Conservation (phyloP, 257 asterid genomes). For the Knoxia roxburghii region DNA sequence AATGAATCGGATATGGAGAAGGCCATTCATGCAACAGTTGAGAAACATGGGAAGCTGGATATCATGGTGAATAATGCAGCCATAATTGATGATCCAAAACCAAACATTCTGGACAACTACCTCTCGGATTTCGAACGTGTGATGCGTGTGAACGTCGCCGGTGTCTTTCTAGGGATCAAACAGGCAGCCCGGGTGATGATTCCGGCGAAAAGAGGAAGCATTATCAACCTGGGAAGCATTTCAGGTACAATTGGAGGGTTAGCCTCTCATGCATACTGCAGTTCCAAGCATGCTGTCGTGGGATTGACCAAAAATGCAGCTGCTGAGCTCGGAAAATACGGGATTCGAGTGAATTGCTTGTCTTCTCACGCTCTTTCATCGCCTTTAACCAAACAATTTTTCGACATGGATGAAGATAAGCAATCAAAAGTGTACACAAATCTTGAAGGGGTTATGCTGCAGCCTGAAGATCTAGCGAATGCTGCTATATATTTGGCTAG, state of each 20-base stretch:
- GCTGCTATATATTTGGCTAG: slow-evolving; percentile 29
- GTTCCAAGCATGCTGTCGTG: slow-evolving; percentile 29
- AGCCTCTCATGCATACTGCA: slow-evolving; percentile 22
- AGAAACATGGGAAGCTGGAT: slow-evolving; percentile 31
- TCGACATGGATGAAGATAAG: slow-evolving; percentile 8
- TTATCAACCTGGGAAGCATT: slow-evolving; percentile 26
- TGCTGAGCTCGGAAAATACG: slow-evolving; percentile 29
- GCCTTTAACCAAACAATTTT: background rate
- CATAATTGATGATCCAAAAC: slow-evolving; percentile 4
- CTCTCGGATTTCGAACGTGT: slow-evolving; percentile 11
- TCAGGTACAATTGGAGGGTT: slow-evolving; percentile 17
- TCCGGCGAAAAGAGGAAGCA: slow-evolving; percentile 26
- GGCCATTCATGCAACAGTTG: background rate
- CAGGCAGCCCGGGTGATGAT: slow-evolving; percentile 45
- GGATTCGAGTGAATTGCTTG: slow-evolving; percentile 34
- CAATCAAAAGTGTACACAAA: background rate
- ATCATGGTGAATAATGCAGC: slow-evolving; percentile 37
- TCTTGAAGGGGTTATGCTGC: slow-evolving; percentile 7
- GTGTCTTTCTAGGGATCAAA: slow-evolving; percentile 34
- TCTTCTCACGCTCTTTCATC: slow-evolving; percentile 27
- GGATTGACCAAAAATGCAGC: slow-evolving; percentile 26
- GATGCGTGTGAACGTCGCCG: slow-evolving; percentile 24
- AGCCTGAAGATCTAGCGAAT: slow-evolving; percentile 28
- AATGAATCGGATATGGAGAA: background rate
- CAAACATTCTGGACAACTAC: slow-evolving; percentile 17